Conservation (phyloP, 208 protist species). For the Trypanosoma boissoni region DNA sequence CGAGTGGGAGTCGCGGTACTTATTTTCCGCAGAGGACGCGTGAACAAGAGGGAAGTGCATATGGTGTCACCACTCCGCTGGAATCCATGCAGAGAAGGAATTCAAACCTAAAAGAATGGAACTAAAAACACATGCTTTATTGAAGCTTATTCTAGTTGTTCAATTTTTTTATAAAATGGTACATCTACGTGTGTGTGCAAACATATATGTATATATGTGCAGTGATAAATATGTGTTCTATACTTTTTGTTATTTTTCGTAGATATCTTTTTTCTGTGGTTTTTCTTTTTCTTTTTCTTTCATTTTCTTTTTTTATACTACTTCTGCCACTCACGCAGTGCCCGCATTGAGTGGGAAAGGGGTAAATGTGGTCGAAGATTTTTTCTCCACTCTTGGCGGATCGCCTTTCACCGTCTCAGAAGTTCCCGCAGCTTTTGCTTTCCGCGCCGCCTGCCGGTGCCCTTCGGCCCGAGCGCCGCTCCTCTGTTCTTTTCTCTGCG, state of each 20-base stretch:
- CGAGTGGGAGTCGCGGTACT: conserved; percentile 36
- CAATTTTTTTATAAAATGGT: conserved; percentile 3
- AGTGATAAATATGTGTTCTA: too few relatives aligned
- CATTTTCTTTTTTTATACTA: conserved; percentile 10
- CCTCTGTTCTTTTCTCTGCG: conserved; percentile 38
- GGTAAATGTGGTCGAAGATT: conserved; percentile 66
- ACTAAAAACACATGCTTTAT: too few relatives aligned
- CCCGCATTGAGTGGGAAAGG: background rate
- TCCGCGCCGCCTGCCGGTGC: conserved; percentile 31
- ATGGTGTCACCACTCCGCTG: too few relatives aligned
- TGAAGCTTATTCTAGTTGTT: background rate
- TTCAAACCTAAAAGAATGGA: too few relatives aligned
- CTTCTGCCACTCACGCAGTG: background rate
- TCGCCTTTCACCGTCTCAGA: conserved; percentile 54
- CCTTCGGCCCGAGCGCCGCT: conserved; percentile 50
- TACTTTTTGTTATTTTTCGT: too few relatives aligned
- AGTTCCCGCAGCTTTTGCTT: conserved; percentile 78
- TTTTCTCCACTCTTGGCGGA: conserved; percentile 53
- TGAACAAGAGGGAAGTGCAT: too few relatives aligned
- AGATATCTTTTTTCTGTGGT: too few relatives aligned
- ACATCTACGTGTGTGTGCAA: too few relatives aligned
- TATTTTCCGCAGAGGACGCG: conserved; percentile 17
- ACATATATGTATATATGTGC: too few relatives aligned
- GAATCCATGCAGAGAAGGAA: too few relatives aligned
- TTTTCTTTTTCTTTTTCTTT: background rate